Evolutionary conservation across 257 asterid species (phyloP), one percentile per base, ranked within the genome.

Genomic region (Verbena officinalis): DNA sequence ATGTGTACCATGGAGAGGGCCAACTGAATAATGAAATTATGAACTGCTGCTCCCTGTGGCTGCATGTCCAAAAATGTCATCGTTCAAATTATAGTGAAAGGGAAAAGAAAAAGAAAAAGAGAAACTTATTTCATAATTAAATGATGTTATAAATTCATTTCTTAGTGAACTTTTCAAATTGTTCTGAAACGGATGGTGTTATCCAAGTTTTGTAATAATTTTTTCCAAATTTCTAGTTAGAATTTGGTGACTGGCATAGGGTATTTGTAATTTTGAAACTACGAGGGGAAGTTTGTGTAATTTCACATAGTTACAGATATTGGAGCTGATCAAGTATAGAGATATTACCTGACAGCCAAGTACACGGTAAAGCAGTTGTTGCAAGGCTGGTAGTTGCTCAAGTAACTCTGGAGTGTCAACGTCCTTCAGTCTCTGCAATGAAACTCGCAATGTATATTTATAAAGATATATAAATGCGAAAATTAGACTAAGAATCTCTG

Each of bases 41-140:
- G 96, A 62, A 83, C 70, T 54, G 95, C 91, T 52, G 96, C 96
- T 75, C 99, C 99, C 71, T 94, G 99, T 63, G 99, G 99, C 99
- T 94, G 95, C 82, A 79, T 33, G 59, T 49, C 9, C 73, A 71
- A 62, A 80, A 45, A 1, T 50, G 53, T 48, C 55, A 59, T 22
- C 42, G 38, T 36, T 74, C 43, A 67, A 36, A 68, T 64, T 62
- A 38, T 43, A 24, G 42, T 9, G 11, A 39, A 39, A 33, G 22
- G 24, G 42, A 39, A 49, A 50, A 13, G 44, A 27, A 5, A 27
- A 27, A 27, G 33, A 2, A 27, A 27, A 27, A 5, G 33, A 5
- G 5, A 27, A 27, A 27, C 33, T 2, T 27, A 27, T 27, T 27
- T 27, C 33, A 27, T 27, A 27, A 27, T 27, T 27, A 27, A 27